Evolutionary conservation across 345 rosid genomes (phyloP).

Genomic region (Bruguiera sexangula): DNA sequence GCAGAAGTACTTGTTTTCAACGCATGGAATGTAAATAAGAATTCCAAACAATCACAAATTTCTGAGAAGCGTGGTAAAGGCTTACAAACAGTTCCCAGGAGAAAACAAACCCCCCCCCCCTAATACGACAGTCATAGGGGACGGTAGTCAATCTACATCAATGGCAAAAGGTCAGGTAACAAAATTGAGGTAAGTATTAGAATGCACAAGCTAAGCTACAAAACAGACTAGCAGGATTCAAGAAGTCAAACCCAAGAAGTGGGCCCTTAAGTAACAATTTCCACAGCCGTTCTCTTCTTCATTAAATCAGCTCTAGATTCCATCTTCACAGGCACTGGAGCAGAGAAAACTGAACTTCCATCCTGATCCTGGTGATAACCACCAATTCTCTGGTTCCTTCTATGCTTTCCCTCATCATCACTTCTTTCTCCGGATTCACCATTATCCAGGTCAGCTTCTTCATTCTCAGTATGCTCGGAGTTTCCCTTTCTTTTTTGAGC

Average conservation of each 20-base stretch:
- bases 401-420: slow-evolving; percentile 5
- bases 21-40: too few relatives aligned
- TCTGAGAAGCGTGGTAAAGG: too few relatives aligned
- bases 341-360: slow-evolving; percentile 42
- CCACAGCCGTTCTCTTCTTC: slow-evolving; percentile 36
- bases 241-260: neutral
- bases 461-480: neutral
- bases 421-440: slow-evolving; percentile 33
- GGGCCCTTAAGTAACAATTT: slow-evolving; percentile 18
- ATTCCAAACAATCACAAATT: too few relatives aligned
- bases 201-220: too few relatives aligned
- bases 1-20: too few relatives aligned
- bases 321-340: slow-evolving; percentile 72
- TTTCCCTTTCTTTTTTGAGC: slow-evolving; percentile 22
- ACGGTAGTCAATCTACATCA: too few relatives aligned
- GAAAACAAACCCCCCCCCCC: too few relatives aligned
- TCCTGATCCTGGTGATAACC: slow-evolving; percentile 24
- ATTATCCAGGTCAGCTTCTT: neutral
- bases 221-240: neutral
- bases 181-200: too few relatives aligned
- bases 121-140: too few relatives aligned
- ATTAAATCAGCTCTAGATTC: slow-evolving; percentile 44
- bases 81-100: too few relatives aligned
- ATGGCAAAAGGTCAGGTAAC: too few relatives aligned
- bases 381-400: slow-evolving; percentile 7